Conservation (phyloP, 345 rosid genomes). For the Anacardium occidentale region DNA sequence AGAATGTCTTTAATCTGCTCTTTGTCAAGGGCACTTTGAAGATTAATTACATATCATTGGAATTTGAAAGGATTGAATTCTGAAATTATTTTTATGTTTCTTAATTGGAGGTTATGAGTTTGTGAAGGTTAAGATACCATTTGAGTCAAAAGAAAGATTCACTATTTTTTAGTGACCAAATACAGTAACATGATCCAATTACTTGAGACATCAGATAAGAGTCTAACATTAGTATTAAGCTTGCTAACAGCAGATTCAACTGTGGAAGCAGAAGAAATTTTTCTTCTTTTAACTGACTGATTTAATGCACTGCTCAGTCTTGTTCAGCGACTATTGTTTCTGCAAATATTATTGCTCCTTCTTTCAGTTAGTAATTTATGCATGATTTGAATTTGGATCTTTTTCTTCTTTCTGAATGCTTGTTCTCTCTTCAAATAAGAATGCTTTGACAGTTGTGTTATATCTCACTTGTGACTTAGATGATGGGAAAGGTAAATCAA, state of each 20-base stretch:
- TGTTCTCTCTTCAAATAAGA: constrained; percentile 2
- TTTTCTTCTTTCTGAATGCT: neutral
- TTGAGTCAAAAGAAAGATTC: too few species aligned
- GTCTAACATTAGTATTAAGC: too few species aligned
- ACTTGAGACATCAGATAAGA: too few species aligned
- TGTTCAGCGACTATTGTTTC: neutral
- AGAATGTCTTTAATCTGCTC: neutral
- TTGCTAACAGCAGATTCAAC: neutral
- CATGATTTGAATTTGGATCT: neutral
- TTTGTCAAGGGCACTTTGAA: neutral
- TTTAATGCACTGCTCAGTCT: too few species aligned
- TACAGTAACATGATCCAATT: too few species aligned
- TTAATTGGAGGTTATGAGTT: neutral
- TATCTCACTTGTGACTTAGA: constrained; percentile 39
- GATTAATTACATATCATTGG: neutral
- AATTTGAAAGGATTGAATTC: neutral
- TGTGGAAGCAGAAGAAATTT: neutral
- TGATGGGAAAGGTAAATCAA: constrained; percentile 89
- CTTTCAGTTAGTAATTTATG: neutral
- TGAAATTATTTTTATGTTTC: neutral
- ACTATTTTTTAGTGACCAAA: too few species aligned
- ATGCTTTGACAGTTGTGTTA: neutral
- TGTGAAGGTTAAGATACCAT: too few species aligned
- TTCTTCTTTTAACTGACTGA: neutral
- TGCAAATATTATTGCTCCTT: neutral